Base-by-base conservation (phyloP, 306 rosid genomes). In the Quercus rubra region DNA sequence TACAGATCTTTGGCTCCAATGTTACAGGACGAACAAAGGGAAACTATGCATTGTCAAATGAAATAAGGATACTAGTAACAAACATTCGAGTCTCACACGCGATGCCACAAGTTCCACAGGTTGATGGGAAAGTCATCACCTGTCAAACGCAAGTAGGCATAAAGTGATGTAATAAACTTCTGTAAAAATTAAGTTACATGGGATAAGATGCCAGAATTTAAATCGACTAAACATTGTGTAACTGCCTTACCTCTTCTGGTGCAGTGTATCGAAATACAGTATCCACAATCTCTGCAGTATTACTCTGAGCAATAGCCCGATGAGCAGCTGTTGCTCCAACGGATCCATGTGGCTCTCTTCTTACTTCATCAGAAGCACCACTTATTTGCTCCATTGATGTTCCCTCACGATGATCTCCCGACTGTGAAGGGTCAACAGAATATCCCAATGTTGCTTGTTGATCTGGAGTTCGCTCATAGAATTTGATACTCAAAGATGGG, bases 61-160 rank as follows among this genome's bases (percentile, higher is more conserved):
- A 76, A 27, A 38, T 78, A 80, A 91, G 89, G 98, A 95, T 93
- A 93, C 96, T 81, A 70, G 98, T 95, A 54, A 95, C 88, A 75
- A 93, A 92, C 98, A 95, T 95, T 87, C 99, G 92, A 82, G 99
- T 95, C 87, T 95, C 98, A 4, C 98, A 95, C 30, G 11, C 76
- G 14, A 88, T 7, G 12, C 86, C 83, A 87, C 99, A 95, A 64
- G 83, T 77, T 74, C 99, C 97, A 74, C 99, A 95, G 46, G 99
- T 90, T 61, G 99, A 87, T 59, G 99, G 99, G 83, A 95, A 95
- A 78, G 99, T 93, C 98, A 92, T 95, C 85, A 95, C 99, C 99
- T 95, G 87, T 31, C 84, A 83, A 62, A 59, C 52, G 31, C 35
- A 71, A 74, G 79, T 61, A 85, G 72, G 75, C 46, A 38, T 23